These are phyloP conservation scores for Puccinellia tenuiflora DNA, from an alignment of 176 grass and related monocot species.

Conservation along the genomic window DNA sequence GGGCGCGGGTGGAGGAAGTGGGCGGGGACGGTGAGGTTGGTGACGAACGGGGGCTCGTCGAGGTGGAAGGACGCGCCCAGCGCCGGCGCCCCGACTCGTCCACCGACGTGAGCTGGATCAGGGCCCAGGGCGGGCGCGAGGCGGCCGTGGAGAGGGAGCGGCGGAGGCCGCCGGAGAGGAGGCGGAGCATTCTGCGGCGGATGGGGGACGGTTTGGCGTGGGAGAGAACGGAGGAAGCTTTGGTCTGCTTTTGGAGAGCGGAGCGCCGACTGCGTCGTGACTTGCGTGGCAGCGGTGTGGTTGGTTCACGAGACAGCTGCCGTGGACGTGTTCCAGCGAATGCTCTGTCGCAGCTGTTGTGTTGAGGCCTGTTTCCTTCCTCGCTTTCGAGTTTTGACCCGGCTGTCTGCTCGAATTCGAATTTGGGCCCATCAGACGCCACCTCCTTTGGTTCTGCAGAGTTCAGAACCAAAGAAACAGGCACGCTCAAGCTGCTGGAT, in stretches of 20 bases:
- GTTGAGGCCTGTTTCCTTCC: too few relatives aligned
- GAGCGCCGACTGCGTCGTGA: too few relatives aligned
- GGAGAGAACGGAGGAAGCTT: background rate
- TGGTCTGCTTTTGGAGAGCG: too few relatives aligned
- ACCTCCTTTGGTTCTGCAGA: background rate
- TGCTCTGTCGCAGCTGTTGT: too few relatives aligned
- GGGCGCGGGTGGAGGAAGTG: conserved; percentile 2
- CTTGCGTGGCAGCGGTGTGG: background rate
- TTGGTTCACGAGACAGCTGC: too few relatives aligned
- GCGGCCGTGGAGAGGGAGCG: background rate
- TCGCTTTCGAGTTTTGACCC: background rate
- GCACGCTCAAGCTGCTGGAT: too few relatives aligned
- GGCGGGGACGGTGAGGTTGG: conserved; percentile 15
- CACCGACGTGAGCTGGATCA: background rate
- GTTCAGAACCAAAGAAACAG: too few relatives aligned
- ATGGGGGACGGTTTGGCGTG: background rate
- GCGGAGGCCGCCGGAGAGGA: background rate
- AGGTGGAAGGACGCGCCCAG: background rate
- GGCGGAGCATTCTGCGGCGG: background rate
- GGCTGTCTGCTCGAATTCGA: background rate
- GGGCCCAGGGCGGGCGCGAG: background rate
- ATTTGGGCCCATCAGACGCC: too few relatives aligned
- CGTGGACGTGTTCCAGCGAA: too few relatives aligned
- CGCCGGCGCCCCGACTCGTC: background rate
- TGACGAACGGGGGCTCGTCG: background rate